Base-by-base conservation (phyloP, 2,329 filamentous ascomycete genomes). In the Cladophialophora immunda region DNA sequence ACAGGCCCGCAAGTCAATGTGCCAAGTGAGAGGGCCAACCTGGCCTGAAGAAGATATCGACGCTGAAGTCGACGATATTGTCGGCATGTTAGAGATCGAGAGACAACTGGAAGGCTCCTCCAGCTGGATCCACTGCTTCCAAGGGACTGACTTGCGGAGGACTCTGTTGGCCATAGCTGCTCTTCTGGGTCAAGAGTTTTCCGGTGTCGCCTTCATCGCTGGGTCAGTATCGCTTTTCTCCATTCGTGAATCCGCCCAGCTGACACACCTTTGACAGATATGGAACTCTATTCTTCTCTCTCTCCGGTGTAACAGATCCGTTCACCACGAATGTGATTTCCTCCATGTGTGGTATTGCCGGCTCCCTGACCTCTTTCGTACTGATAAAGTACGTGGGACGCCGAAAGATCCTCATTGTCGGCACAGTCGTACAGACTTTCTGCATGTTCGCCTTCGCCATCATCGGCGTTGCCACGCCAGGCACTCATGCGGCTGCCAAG, bases 311-410 rank as follows among this genome's bases (percentile, higher is more conserved):
- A 74, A 73, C 77, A 68, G 89, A 96, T 83, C 84, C 87, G 53
- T 97, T 97, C 86, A 78, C 94, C 73, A 93, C 94, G 76, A 90
- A 89, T 66, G 85, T 96, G 75, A 86, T 96, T 81, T 94, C 92
- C 78, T 94, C 91, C 70, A 86, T 95, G 59, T 91, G 97, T 83
- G 96, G 96, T 81, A 91, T 95, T 68, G 85, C 81, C 80, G 94
- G 91, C 50, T 96, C 93, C 0, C 92, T 92, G 0, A 78, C 95
- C 74, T 94, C 93, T 34, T 96, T 97, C 87, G 95, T 85, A 81
- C 90, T 90, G 19, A 89, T 97, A 69, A 93, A 97, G 84, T 86
- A 83, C 74, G 86, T 93, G 71, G 93, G 93, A 72, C 92, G 93
- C 77, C 92, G 93, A 71, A 84, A 86, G 54, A 87, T 97, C 66